Conservation (phyloP, 2,329 filamentous ascomycete genomes). For the Exophiala calicioides region DNA sequence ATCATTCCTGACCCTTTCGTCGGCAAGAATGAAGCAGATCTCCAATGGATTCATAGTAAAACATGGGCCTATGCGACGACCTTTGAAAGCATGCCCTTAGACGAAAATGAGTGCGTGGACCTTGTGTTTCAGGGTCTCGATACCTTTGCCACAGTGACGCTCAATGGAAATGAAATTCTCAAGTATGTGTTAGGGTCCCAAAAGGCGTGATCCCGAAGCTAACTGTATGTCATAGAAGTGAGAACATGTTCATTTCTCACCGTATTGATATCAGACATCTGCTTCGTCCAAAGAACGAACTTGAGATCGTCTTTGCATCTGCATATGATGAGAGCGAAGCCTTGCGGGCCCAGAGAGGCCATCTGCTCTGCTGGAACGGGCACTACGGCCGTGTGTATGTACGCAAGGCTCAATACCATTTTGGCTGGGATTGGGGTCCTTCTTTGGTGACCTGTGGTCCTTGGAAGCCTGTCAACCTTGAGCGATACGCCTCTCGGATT, state of each 20-base stretch:
- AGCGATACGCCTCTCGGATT: constrained; percentile 61
- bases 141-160: constrained; percentile 70
- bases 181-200: too few relatives aligned
- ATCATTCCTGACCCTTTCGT: constrained; percentile 65
- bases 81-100: constrained; percentile 50
- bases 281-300: constrained; percentile 46
- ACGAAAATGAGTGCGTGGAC: constrained; percentile 49
- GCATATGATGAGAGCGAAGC: constrained; percentile 42
- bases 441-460: constrained; percentile 63
- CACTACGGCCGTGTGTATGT: constrained; percentile 34
- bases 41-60: constrained; percentile 74
- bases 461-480: constrained; percentile 67
- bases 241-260: constrained; percentile 78
- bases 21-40: constrained; percentile 70
- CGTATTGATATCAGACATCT: constrained; percentile 65
- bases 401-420: constrained; percentile 68
- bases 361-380: neutral
- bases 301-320: constrained; percentile 53
- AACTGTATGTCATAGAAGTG: too few relatives aligned
- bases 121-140: constrained; percentile 77
- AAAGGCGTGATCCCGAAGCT: too few relatives aligned
- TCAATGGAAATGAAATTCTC: constrained; percentile 68
- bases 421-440: constrained; percentile 73
- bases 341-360: neutral
- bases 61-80: constrained; percentile 68